These are phyloP conservation scores for Penicillium chermesinum DNA, from an alignment of 495 filamentous ascomycete genomes.

Conservation along the genomic window DNA sequence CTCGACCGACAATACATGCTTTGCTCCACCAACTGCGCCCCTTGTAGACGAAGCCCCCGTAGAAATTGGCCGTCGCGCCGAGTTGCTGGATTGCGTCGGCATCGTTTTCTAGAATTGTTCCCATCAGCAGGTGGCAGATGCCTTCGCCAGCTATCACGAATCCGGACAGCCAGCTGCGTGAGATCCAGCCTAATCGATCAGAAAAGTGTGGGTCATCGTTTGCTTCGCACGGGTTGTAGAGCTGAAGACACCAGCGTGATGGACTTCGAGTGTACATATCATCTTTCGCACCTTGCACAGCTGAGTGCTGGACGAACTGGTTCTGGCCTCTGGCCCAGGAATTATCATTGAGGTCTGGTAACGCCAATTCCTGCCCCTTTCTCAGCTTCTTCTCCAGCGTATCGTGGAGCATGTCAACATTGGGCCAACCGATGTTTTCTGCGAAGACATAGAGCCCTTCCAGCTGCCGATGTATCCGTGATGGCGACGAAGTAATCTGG, in stretches of 20 bases:
- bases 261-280: conserved; percentile 30
- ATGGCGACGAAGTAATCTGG: conserved; percentile 34
- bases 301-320: too few relatives aligned
- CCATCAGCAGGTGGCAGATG: conserved; percentile 71
- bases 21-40: conserved; percentile 81
- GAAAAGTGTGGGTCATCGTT: conserved; percentile 11
- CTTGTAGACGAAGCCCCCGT: conserved; percentile 70
- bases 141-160: conserved; percentile 72
- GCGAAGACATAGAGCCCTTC: conserved; percentile 48
- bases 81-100: conserved; percentile 56
- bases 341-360: too few relatives aligned
- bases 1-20: conserved; percentile 67
- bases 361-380: conserved; percentile 8
- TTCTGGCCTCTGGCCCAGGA: too few relatives aligned
- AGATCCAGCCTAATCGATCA: conserved; percentile 64
- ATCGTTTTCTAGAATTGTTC: conserved; percentile 73
- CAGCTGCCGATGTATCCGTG: conserved; percentile 40
- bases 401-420: conserved; percentile 29
- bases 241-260: conserved; percentile 26
- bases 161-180: conserved; percentile 71
- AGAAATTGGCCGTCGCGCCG: conserved; percentile 65
- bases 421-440: conserved; percentile 48
- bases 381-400: conserved; percentile 13
- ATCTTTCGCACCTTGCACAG: conserved; percentile 9
- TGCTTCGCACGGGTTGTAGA: conserved; percentile 14